These are phyloP conservation scores for Albugo laibachii DNA, from an alignment of 352 stramenopile genomes.

Conservation along the genomic window DNA sequence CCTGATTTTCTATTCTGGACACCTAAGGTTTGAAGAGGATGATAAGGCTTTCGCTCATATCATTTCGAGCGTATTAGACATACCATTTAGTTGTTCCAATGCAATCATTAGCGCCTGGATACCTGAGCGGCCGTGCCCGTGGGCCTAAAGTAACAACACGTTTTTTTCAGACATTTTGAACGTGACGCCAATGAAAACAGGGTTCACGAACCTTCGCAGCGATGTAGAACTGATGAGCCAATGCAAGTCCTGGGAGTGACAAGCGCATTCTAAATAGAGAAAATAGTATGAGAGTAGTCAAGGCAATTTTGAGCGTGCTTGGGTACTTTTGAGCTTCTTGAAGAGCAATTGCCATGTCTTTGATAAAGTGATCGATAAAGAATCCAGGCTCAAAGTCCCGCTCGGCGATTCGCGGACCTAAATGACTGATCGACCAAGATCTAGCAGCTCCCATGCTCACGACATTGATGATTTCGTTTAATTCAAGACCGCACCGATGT, in stretches of 20 bases:
- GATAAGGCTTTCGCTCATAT: background rate
- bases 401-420: constrained; percentile 76
- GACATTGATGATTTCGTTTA: constrained; percentile 72
- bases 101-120: constrained; percentile 77
- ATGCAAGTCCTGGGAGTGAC: constrained; percentile 57
- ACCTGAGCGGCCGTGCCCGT: constrained; percentile 57
- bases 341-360: constrained; percentile 80
- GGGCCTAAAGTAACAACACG: constrained; percentile 20
- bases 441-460: constrained; percentile 71
- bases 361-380: constrained; percentile 84
- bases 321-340: constrained; percentile 47
- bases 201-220: constrained; percentile 41
- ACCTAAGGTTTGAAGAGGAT: background rate
- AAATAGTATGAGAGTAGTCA: background rate
- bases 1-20: background rate
- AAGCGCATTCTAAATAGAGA: constrained; percentile 49
- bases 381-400: constrained; percentile 79
- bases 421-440: constrained; percentile 80
- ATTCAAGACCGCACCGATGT: constrained; percentile 69
- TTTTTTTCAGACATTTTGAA: background rate
- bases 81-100: constrained; percentile 74
- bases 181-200: background rate
- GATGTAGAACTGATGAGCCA: constrained; percentile 76
- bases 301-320: background rate
- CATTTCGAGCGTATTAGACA: background rate